Conservation (phyloP, 1,284 basidiomycete genomes). For the Irpex sp. region DNA sequence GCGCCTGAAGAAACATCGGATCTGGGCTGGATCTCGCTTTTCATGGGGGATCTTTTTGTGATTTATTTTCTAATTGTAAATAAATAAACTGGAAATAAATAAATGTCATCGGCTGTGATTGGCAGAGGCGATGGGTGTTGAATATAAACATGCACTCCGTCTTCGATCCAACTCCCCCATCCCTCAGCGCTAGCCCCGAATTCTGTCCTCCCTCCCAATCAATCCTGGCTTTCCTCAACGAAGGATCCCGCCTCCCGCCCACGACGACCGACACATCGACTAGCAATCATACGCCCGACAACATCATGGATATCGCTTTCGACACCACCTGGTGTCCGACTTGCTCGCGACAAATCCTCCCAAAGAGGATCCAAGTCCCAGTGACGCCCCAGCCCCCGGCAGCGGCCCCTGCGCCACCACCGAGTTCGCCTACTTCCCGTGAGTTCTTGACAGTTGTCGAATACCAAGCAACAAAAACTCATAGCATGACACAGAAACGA, state of each 20-base stretch:
- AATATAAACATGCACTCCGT: slow-evolving; percentile 1
- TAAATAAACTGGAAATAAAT: neutral
- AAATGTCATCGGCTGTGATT: neutral
- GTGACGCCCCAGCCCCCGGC: slow-evolving; percentile 27
- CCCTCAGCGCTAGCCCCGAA: slow-evolving; percentile 1
- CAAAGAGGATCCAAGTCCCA: slow-evolving; percentile 57
- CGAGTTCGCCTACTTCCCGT: slow-evolving; percentile 30
- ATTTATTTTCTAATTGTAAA: neutral
- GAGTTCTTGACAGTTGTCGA: slow-evolving; percentile 14
- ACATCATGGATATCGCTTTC: slow-evolving; percentile 43
- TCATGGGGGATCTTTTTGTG: neutral
- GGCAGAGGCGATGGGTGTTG: neutral
- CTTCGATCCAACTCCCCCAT: neutral
- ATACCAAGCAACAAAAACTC: slow-evolving; percentile 11
- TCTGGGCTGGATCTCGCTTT: neutral
- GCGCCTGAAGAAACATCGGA: neutral
- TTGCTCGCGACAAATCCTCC: slow-evolving; percentile 67
- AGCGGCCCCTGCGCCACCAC: slow-evolving; percentile 33
- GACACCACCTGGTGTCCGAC: slow-evolving; percentile 71
- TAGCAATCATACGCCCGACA: neutral
- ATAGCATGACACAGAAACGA: slow-evolving; percentile 25
- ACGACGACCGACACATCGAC: neutral
- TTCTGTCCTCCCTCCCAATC: neutral
- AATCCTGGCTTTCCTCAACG: neutral
- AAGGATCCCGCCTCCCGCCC: neutral